Percentiles rank a stretch among this genome's conserved stretches.
Evolutionary conservation across 345 rosid species (phyloP).

Genomic region (Salix exigua): DNA sequence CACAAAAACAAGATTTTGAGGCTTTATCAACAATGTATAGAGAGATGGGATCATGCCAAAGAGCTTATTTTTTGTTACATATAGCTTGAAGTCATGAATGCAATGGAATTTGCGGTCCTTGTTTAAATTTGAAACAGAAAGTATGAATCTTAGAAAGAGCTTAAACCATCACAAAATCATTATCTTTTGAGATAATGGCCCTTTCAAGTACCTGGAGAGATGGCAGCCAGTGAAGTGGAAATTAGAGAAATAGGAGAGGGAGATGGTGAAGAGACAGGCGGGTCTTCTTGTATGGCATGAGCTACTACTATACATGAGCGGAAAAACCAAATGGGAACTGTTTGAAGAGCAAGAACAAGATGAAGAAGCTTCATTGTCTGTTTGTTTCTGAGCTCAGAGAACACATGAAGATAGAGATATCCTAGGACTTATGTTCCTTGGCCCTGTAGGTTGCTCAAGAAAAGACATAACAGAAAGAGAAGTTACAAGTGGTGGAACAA

Average conservation of each 20-base stretch:
- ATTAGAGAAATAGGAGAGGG: conserved; percentile 30
- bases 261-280: conserved; percentile 33
- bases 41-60: background rate
- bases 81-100: conserved; percentile 14
- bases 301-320: conserved; percentile 12
- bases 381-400: conserved; percentile 8
- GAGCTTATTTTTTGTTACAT: background rate
- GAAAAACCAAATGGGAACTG: conserved; percentile 40
- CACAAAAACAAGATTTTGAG: background rate
- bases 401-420: conserved; percentile 28
- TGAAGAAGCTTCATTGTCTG: conserved; percentile 42
- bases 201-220: conserved; percentile 55
- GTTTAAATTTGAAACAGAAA: background rate
- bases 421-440: background rate
- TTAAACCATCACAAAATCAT: conserved; percentile 9
- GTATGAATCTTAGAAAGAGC: conserved; percentile 7
- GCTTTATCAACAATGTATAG: background rate
- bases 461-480: background rate
- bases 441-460: conserved; percentile 22
- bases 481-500: background rate
- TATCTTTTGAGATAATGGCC: background rate
- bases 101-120: conserved; percentile 1
- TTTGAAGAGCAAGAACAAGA: conserved; percentile 31
- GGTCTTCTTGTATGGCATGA: conserved; percentile 24
- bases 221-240: conserved; percentile 44